A percentile compares a stretch with the other conserved stretches of the same genome.
Evolutionary conservation across 257 asterid genomes (phyloP).

Genomic region (Hygrophila difformis): DNA sequence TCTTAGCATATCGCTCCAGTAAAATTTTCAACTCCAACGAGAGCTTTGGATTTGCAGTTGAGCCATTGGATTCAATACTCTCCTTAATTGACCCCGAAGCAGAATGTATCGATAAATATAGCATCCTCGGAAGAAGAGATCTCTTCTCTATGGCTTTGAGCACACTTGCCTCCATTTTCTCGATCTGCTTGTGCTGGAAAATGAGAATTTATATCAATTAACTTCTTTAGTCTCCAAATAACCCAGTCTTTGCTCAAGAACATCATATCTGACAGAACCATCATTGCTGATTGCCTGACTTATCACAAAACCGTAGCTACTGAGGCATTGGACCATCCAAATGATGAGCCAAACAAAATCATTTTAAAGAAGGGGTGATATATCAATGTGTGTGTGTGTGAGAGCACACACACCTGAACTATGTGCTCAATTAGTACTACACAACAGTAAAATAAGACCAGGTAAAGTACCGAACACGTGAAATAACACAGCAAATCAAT

Average conservation of each 20-base stretch:
- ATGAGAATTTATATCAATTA: conserved; percentile 9
- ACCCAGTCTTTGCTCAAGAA: neutral
- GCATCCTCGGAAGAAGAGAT: conserved; percentile 84
- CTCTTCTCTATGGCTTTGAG: conserved; percentile 66
- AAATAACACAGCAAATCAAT: too few relatives aligned
- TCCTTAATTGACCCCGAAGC: conserved; percentile 75
- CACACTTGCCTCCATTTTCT: conserved; percentile 40
- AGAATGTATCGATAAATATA: conserved; percentile 67
- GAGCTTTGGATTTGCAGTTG: conserved; percentile 45
- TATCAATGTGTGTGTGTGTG: too few relatives aligned
- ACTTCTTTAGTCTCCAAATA: neutral
- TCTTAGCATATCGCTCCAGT: conserved; percentile 74
- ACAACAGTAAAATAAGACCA: too few relatives aligned
- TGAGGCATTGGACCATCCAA: conserved; percentile 4
- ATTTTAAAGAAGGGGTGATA: too few relatives aligned
- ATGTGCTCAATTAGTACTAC: too few relatives aligned
- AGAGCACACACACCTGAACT: too few relatives aligned
- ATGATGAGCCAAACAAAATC: neutral
- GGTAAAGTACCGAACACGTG: too few relatives aligned
- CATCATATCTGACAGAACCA: neutral
- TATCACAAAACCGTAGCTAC: conserved; percentile 1
- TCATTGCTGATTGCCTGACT: neutral
- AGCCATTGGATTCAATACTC: conserved; percentile 62
- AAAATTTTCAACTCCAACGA: conserved; percentile 59
- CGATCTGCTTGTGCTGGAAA: conserved; percentile 44